These are phyloP conservation scores for Plasmodiophora brassicae DNA, from an alignment of 208 protist genomes.

Conservation along the genomic window DNA sequence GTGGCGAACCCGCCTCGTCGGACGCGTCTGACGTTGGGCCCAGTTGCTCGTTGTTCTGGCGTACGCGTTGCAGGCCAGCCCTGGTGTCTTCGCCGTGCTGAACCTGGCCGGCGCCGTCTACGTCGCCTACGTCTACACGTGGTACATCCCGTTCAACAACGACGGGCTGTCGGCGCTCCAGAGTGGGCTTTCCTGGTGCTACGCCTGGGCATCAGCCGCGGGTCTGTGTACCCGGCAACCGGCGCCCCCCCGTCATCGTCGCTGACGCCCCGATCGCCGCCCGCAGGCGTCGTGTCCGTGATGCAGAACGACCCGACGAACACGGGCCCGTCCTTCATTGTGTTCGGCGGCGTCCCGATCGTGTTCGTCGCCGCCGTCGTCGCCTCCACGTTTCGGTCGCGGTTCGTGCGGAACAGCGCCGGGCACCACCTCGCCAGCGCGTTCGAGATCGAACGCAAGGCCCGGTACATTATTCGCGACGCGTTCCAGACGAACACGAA, in stretches of 20 bases:
- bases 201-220: neutral
- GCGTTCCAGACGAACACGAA: neutral
- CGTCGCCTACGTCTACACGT: neutral
- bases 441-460: neutral
- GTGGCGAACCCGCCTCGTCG: neutral
- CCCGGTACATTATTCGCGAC: neutral
- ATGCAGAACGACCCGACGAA: neutral
- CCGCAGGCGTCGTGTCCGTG: neutral
- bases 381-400: neutral
- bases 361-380: neutral
- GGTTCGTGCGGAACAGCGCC: neutral
- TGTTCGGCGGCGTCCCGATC: neutral
- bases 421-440: neutral
- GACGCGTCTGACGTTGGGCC: neutral
- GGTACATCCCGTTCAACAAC: neutral
- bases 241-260: neutral
- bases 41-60: neutral
- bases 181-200: neutral
- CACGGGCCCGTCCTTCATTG: neutral
- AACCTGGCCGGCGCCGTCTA: neutral
- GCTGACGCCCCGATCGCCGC: too few relatives aligned
- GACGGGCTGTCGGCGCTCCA: neutral
- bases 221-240: neutral
- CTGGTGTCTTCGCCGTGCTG: neutral
- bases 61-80: neutral